A percentile compares a stretch with the other conserved stretches of the same genome.
Conservation (phyloP, 2,329 filamentous ascomycete genomes). For the Colletotrichum falcatum region DNA sequence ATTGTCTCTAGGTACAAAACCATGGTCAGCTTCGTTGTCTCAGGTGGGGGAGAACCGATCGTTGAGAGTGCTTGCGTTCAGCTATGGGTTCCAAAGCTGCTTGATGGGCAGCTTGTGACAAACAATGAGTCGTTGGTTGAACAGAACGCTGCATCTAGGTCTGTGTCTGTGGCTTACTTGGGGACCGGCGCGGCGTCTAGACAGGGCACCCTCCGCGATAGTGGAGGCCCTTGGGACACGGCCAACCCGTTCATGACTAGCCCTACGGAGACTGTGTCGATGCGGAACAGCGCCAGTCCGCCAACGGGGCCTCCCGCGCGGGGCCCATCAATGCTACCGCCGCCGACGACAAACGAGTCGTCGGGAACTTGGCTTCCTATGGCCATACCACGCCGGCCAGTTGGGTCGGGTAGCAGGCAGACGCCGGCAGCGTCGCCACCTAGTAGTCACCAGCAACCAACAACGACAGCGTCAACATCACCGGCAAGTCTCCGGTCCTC, state of each 20-base stretch:
- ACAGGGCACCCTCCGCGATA: conserved; percentile 15
- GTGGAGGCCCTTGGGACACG: conserved; percentile 7
- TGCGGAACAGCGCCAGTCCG: conserved; percentile 8
- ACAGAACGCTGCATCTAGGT: conserved; percentile 3
- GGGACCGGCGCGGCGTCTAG: conserved; percentile 15
- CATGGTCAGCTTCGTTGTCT: conserved; percentile 48
- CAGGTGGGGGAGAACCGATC: conserved; percentile 41
- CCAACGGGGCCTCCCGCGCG: neutral
- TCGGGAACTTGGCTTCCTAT: conserved; percentile 23
- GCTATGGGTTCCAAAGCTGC: conserved; percentile 49
- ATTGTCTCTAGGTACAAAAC: conserved; percentile 38
- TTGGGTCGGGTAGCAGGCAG: conserved; percentile 28
- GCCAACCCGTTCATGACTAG: conserved; percentile 11
- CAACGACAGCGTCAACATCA: neutral
- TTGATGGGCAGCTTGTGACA: conserved; percentile 46
- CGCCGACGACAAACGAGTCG: neutral
- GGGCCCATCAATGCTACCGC: conserved; percentile 43
- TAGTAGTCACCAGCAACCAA: conserved; percentile 8
- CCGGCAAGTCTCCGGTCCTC: conserved; percentile 17
- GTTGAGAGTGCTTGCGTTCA: conserved; percentile 49
- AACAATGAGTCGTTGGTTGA: conserved; percentile 27
- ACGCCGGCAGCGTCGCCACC: conserved; percentile 3
- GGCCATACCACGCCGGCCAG: conserved; percentile 33
- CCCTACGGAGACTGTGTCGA: conserved; percentile 28
- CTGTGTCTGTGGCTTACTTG: neutral